Evolutionary conservation across 352 stramenopile genomes (phyloP), one percentile per base, ranked within the genome.

Genomic region (Pythium rhizo-oryzae): DNA sequence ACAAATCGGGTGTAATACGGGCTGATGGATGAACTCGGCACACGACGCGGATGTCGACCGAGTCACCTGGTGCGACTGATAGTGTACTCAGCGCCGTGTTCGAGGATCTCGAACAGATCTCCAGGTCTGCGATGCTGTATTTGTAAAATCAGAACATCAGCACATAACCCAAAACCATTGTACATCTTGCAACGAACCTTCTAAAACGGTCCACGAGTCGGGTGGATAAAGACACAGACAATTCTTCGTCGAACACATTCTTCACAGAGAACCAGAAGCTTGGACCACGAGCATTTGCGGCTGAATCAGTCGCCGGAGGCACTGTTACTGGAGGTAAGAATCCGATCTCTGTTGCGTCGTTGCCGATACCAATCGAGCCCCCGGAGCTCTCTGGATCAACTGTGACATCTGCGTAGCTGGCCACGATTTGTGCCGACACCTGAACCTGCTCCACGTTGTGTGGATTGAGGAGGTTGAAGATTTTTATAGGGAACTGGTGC

Each of bases 171-270:
- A 19, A 41, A 43, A 4, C 39, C 3, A n/a, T 5, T 33, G 58
- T 13, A 28, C 49, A 35, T 8, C 35, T 1, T 13, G 3, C 8
- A 52, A 60, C 61, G 7, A 8, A 76, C 69, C 69, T 66, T 35
- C 62, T 28, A 12, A 76, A 69, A 19, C 63, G 18, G 13, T 69
- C 59, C 15, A 52, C 16, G 1, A 77, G 70, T 64, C 79, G 65
- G 30, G 82, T 78, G 4, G 79, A 79, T 18, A 94, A 61, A 47
- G 86, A 85, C 24, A 96, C 79, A 39, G 61, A 81, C 49, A 96
- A 62, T 21, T 94, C 87, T 79, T 94, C 86, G 52, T 96, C 89
- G 68, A 92, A 96, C 30, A 96, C 80, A 66, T 96, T 96, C 59
- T 80, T 82, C 23, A 96, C 47, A 19, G 84, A 90, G 66, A 94